Evolutionary conservation across 2,329 filamentous ascomycete species (phyloP).

Genomic region (Magnaporthales sp.): DNA sequence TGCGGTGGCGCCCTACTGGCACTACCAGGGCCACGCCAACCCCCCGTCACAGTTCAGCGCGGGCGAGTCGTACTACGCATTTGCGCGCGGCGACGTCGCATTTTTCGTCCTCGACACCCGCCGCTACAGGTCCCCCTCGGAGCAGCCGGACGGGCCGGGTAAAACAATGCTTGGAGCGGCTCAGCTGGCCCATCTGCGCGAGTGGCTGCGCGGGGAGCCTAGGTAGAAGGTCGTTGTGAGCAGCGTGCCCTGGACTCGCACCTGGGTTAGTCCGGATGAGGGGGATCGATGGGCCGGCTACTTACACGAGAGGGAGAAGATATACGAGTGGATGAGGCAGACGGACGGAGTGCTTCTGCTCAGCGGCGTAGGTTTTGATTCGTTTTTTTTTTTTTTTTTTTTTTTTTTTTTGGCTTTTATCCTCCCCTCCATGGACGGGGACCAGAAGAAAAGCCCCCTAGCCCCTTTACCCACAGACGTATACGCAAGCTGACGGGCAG

Average conservation of each 20-base stretch:
- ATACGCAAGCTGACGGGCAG: neutral
- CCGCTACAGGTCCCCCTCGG: conserved; percentile 64
- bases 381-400: no score
- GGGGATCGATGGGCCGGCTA: conserved; percentile 90
- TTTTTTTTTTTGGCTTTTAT: no score
- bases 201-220: conserved; percentile 70
- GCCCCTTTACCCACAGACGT: no score
- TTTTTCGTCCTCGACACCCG: conserved; percentile 95
- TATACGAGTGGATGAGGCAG: conserved; percentile 90
- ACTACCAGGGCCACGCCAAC: conserved; percentile 81
- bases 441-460: neutral
- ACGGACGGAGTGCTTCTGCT: conserved; percentile 57
- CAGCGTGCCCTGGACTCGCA: conserved; percentile 92
- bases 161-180: conserved; percentile 83
- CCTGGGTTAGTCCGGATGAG: conserved; percentile 79
- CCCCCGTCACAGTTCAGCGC: conserved; percentile 63
- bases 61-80: conserved; percentile 91
- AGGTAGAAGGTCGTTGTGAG: conserved; percentile 91
- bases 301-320: conserved; percentile 63
- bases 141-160: conserved; percentile 48
- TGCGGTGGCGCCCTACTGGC: conserved; percentile 74
- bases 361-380: conserved; percentile 66
- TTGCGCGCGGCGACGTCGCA: conserved; percentile 79
- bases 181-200: conserved; percentile 72
- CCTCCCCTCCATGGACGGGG: conserved; percentile 64